Evolutionary conservation across 2,329 filamentous ascomycete genomes (phyloP).

Genomic region (Tolypocladium tundrense): DNA sequence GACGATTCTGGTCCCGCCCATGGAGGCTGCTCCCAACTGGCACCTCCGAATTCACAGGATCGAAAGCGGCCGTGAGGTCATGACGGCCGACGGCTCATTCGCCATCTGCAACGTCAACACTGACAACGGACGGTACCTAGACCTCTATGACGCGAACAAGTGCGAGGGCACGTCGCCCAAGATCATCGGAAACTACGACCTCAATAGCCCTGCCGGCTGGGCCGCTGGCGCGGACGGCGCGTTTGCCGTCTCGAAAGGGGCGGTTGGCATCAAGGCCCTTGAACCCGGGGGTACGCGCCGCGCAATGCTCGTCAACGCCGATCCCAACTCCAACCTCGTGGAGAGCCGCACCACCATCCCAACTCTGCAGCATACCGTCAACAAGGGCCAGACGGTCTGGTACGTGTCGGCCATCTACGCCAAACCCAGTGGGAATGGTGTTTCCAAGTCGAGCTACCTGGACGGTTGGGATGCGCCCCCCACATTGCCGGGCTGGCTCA

Average conservation of each 20-base stretch:
- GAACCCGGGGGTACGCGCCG: slow-evolving; percentile 34
- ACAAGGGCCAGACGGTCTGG: slow-evolving; percentile 48
- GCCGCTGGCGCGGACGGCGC: no score
- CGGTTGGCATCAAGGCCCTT: slow-evolving; percentile 45
- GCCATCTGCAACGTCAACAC: no score
- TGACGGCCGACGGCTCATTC: no score
- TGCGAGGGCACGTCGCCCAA: no score
- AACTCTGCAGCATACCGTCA: slow-evolving; percentile 52
- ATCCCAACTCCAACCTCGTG: slow-evolving; percentile 69
- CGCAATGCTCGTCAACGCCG: slow-evolving; percentile 61
- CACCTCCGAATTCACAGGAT: no score
- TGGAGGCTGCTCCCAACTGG: no score
- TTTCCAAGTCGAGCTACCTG: slow-evolving; percentile 42
- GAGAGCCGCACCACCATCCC: slow-evolving; percentile 64
- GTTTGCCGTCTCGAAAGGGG: slow-evolving; percentile 21
- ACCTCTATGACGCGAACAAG: no score
- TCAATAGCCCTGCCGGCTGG: no score
- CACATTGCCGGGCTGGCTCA: slow-evolving; percentile 49
- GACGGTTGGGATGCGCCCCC: slow-evolving; percentile 52
- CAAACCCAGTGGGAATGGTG: slow-evolving; percentile 34
- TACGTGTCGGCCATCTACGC: slow-evolving; percentile 56
- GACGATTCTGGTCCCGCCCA: no score
- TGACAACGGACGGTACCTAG: no score
- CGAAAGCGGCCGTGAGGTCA: no score
- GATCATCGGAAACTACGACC: no score